Conservation (phyloP, 2,329 filamentous ascomycete species). For the Elsinoe australis region DNA sequence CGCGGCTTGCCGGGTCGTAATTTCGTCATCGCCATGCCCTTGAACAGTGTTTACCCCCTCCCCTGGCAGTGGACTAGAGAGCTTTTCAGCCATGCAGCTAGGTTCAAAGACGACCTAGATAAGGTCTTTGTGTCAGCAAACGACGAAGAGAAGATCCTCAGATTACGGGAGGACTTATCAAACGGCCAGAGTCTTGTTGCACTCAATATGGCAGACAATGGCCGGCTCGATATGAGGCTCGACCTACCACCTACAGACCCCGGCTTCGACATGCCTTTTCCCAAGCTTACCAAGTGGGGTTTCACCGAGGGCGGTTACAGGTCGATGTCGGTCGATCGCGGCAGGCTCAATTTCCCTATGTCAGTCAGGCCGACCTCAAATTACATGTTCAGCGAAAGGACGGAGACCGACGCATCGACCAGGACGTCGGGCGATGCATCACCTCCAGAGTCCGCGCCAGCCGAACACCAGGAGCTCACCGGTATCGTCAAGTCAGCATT, state of each 20-base stretch:
- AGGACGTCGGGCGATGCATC: neutral
- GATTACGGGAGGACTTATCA: slow-evolving; percentile 41
- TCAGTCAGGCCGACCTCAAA: slow-evolving; percentile 49
- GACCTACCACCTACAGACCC: slow-evolving; percentile 51
- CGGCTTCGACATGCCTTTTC: slow-evolving; percentile 34
- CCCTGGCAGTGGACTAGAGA: slow-evolving; percentile 38
- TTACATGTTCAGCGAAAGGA: slow-evolving; percentile 37
- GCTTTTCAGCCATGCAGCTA: slow-evolving; percentile 52
- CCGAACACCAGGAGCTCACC: neutral
- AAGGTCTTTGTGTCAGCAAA: slow-evolving; percentile 37
- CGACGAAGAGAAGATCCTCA: slow-evolving; percentile 29
- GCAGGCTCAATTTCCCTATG: slow-evolving; percentile 57
- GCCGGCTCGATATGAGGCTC: slow-evolving; percentile 48
- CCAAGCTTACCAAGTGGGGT: slow-evolving; percentile 52
- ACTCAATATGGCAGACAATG: slow-evolving; percentile 55
- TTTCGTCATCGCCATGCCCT: slow-evolving; percentile 55
- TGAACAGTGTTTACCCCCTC: slow-evolving; percentile 51
- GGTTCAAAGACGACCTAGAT: slow-evolving; percentile 56
- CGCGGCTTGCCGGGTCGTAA: slow-evolving; percentile 53
- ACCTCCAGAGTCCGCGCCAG: neutral
- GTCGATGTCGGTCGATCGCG: slow-evolving; percentile 59
- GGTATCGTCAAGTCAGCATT: neutral
- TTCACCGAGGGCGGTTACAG: slow-evolving; percentile 66
- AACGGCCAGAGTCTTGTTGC: slow-evolving; percentile 57
- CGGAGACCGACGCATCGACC: neutral